Evolutionary conservation across 129 eudicot genomes (phyloP).

Genomic region (Mikania micrantha): DNA sequence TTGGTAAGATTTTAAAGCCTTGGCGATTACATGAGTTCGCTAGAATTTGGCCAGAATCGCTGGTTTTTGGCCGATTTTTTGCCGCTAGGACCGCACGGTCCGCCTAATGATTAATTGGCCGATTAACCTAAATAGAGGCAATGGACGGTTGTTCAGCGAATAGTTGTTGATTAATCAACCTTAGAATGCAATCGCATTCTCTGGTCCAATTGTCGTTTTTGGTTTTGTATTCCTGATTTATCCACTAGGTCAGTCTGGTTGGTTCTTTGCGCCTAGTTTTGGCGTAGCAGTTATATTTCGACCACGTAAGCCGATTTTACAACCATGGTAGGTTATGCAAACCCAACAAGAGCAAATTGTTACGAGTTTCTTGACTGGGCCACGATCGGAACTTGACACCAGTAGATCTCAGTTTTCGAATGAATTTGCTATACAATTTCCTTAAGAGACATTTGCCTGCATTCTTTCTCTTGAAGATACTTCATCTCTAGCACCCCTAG

Average conservation of each 20-base stretch:
- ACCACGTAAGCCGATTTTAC: not conserved
- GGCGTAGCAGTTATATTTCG: too few relatives aligned
- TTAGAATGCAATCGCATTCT: not conserved
- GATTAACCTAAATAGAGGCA: too few relatives aligned
- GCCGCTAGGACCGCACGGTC: too few relatives aligned
- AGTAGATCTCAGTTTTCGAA: not conserved
- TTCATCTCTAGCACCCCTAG: not conserved
- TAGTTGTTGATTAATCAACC: too few relatives aligned
- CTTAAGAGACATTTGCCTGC: not conserved
- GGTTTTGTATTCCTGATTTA: not conserved
- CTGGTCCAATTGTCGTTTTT: not conserved
- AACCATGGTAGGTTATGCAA: not conserved
- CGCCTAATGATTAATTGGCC: too few relatives aligned
- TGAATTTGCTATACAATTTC: not conserved
- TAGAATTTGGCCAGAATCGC: too few relatives aligned
- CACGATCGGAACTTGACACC: not conserved
- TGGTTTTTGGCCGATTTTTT: too few relatives aligned
- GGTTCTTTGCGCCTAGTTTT: too few relatives aligned
- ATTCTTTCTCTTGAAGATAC: not conserved
- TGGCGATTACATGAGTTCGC: too few relatives aligned
- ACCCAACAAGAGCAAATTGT: not conserved
- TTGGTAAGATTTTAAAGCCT: too few relatives aligned
- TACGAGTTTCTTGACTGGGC: not conserved
- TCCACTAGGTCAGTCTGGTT: too few relatives aligned
- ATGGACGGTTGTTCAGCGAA: too few relatives aligned